phyloP scores from a whole-genome alignment of 805 yeast species.

The Hanseniaspora nectarophila region DNA sequence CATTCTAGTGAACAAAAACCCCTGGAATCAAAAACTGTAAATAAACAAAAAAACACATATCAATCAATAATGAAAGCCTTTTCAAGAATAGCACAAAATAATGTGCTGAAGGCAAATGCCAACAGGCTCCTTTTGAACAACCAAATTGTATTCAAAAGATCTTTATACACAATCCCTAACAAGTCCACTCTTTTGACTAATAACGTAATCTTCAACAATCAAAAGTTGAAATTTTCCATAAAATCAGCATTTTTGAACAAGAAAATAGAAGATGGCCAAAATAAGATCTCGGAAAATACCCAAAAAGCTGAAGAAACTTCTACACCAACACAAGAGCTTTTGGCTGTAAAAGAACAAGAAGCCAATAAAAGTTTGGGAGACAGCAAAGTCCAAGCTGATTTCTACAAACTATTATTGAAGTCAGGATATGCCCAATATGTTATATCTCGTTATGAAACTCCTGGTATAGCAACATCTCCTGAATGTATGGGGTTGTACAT shows the following conservation, averaged over 20 bases:
- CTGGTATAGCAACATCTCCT: slow-evolving; percentile 74
- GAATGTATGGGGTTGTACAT: slow-evolving; percentile 70
- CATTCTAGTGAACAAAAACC: neutral
- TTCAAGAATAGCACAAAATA: neutral
- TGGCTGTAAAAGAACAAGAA: slow-evolving; percentile 63
- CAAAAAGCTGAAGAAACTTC: neutral
- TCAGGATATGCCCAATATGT: slow-evolving; percentile 92
- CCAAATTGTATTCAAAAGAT: neutral
- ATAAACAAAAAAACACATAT: neutral
- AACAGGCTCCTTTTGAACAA: neutral
- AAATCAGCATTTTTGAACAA: neutral
- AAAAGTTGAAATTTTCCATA: neutral
- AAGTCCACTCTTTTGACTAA: neutral
- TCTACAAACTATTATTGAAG: slow-evolving; percentile 60
- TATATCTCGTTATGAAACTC: slow-evolving; percentile 84
- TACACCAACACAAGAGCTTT: slow-evolving; percentile 28
- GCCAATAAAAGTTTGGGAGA: slow-evolving; percentile 69
- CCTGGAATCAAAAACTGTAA: neutral
- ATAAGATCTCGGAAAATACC: neutral
- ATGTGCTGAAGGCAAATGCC: neutral
- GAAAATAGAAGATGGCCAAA: neutral
- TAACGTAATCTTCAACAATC: neutral
- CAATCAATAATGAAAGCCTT: neutral
- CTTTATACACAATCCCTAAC: neutral
- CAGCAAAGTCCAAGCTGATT: slow-evolving; percentile 66